These are phyloP conservation scores for Gnomoniopsis smithogilvyi DNA, from an alignment of 2,329 filamentous ascomycete genomes.

Conservation along the genomic window DNA sequence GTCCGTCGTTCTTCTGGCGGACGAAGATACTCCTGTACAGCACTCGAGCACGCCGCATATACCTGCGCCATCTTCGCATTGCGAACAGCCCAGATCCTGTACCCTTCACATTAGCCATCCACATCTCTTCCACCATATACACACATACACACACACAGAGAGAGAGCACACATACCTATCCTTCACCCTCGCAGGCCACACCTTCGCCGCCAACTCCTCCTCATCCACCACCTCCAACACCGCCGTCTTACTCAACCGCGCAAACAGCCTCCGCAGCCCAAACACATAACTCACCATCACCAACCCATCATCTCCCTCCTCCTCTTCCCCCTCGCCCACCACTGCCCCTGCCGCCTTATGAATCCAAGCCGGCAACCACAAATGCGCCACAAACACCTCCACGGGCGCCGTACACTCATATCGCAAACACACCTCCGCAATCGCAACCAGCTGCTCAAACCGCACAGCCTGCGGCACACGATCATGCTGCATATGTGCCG, in stretches of 20 bases:
- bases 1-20: conserved; percentile 2
- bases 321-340: too few species aligned
- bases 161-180: conserved; percentile 25
- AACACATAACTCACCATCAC: conserved; percentile 53
- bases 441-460: conserved; percentile 48
- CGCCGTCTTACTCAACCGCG: conserved; percentile 45
- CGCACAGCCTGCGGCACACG: conserved; percentile 42
- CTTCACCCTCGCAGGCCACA: conserved; percentile 45
- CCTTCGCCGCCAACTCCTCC: conserved; percentile 37
- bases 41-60: conserved; percentile 39
- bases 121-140: too few species aligned
- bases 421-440: conserved; percentile 47
- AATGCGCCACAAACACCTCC: conserved; percentile 46
- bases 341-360: conserved; percentile 44
- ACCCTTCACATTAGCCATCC: too few species aligned
- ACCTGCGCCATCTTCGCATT: conserved; percentile 50
- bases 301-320: too few species aligned
- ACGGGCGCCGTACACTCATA: conserved; percentile 51
- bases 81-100: conserved; percentile 44
- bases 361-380: conserved; percentile 51
- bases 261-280: conserved; percentile 46
- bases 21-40: conserved; percentile 44
- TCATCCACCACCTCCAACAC: conserved; percentile 44
- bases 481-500: conserved; percentile 47
- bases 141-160: too few species aligned